Percentiles rank a stretch among this genome's conserved stretches.
phyloP scores from a whole-genome alignment of 116 monocot genomes.

The Posidonia oceanica region DNA sequence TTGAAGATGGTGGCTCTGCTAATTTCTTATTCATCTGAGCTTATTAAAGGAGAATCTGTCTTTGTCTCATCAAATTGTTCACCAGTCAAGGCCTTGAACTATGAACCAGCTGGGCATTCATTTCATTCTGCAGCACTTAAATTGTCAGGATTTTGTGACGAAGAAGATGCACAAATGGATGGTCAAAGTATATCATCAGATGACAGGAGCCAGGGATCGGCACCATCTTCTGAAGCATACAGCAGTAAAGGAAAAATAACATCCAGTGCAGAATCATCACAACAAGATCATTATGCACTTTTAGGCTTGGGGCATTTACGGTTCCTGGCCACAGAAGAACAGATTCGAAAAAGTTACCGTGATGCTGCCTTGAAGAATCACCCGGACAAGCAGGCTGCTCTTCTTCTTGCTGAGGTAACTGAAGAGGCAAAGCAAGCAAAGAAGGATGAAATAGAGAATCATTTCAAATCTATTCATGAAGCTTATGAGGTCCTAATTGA shows the following conservation, averaged over 20 bases:
- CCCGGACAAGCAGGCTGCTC: conserved; percentile 88
- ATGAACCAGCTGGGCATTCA: conserved; percentile 86
- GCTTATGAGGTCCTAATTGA: conserved; percentile 94
- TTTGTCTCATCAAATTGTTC: conserved; percentile 59
- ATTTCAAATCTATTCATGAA: conserved; percentile 87
- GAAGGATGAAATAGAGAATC: conserved; percentile 89
- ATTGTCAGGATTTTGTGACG: conserved; percentile 38
- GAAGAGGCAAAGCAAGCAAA: conserved; percentile 68
- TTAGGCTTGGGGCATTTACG: conserved; percentile 73
- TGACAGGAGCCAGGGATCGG: conserved; percentile 48
- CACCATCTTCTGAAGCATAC: conserved; percentile 45
- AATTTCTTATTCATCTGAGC: conserved; percentile 65
- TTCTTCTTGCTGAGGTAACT: conserved; percentile 73
- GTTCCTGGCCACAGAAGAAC: conserved; percentile 89
- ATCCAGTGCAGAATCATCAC: conserved; percentile 35
- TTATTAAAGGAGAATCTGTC: conserved; percentile 52
- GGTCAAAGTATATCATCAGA: conserved; percentile 53
- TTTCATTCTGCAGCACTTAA: conserved; percentile 79
- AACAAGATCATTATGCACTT: conserved; percentile 92
- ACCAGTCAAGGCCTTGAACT: conserved; percentile 55
- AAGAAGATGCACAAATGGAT: conserved; percentile 73
- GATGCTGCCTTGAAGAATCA: conserved; percentile 91
- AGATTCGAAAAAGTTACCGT: conserved; percentile 83
- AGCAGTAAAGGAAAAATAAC: conserved; percentile 82
- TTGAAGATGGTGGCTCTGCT: conserved; percentile 2